These are phyloP conservation scores for Chlamydomonas applanata DNA, from an alignment of 139 green algal species.

Conservation along the genomic window DNA sequence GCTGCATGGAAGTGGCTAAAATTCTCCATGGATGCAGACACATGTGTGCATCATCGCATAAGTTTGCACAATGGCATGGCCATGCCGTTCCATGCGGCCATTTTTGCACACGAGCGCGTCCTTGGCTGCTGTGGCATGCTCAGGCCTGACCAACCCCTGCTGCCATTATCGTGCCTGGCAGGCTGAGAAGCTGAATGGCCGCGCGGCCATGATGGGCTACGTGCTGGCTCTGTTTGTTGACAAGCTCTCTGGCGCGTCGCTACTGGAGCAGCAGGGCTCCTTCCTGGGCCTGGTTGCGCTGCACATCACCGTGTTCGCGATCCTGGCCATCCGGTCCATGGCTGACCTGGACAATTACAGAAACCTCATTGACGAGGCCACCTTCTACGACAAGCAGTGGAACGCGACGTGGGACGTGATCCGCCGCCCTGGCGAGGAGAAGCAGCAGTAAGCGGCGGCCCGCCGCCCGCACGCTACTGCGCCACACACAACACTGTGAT, in stretches of 20 bases:
- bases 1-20: no score
- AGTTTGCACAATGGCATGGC: no score
- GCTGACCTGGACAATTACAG: constrained; percentile 77
- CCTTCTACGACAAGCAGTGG: constrained; percentile 94
- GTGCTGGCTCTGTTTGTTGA: constrained; percentile 80
- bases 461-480: no score
- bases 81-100: no score
- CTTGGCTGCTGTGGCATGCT: no score
- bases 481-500: no score
- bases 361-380: constrained; percentile 85
- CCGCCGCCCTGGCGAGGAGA: constrained; percentile 62
- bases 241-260: constrained; percentile 70
- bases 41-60: background rate
- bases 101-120: no score
- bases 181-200: constrained; percentile 93
- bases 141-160: no score
- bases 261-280: constrained; percentile 87
- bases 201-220: constrained; percentile 94
- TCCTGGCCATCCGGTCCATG: constrained; percentile 69
- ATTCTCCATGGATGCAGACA: background rate
- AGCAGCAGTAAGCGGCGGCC: constrained; percentile 31
- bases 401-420: constrained; percentile 74
- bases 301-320: constrained; percentile 78
- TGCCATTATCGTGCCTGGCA: constrained; percentile 12
- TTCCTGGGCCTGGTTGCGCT: constrained; percentile 85